These are phyloP conservation scores for Marasmius tenuissimus DNA, from an alignment of 1,284 basidiomycete genomes.

Conservation along the genomic window DNA sequence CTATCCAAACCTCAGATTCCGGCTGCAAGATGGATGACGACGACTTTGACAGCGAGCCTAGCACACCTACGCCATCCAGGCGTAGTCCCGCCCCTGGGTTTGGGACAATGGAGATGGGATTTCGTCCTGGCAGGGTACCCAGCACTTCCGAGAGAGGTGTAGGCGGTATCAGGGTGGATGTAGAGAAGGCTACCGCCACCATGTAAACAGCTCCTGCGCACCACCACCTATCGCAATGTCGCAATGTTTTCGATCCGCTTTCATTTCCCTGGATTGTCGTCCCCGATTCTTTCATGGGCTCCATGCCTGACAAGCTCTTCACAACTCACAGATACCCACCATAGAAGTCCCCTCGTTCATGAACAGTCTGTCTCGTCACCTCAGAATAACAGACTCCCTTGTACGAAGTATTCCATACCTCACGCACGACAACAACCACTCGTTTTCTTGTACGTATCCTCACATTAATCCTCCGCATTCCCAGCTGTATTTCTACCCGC, in stretches of 20 bases:
- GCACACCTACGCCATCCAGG: constrained; percentile 8
- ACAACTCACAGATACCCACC: too few species aligned
- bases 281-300: too few species aligned
- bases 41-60: constrained; percentile 7
- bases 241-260: not conserved
- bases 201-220: constrained; percentile 30
- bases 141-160: constrained; percentile 31
- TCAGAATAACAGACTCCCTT: not conserved
- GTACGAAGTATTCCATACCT: not conserved
- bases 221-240: not conserved
- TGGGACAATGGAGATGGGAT: constrained; percentile 50
- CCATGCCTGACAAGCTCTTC: too few species aligned
- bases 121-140: constrained; percentile 29
- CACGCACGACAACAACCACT: too few species aligned
- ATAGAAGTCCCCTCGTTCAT: too few species aligned
- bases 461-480: not conserved
- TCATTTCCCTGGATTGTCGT: not conserved
- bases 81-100: constrained; percentile 55
- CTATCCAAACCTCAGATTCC: constrained; percentile 32
- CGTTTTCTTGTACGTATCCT: not conserved
- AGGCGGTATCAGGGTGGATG: constrained; percentile 61
- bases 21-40: constrained; percentile 27
- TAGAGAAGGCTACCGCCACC: constrained; percentile 58
- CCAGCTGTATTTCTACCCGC: constrained; percentile 3
- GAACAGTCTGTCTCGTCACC: too few species aligned